phyloP scores from a whole-genome alignment of 768 basidiomycete species.

The Suillus cothurnatus region DNA sequence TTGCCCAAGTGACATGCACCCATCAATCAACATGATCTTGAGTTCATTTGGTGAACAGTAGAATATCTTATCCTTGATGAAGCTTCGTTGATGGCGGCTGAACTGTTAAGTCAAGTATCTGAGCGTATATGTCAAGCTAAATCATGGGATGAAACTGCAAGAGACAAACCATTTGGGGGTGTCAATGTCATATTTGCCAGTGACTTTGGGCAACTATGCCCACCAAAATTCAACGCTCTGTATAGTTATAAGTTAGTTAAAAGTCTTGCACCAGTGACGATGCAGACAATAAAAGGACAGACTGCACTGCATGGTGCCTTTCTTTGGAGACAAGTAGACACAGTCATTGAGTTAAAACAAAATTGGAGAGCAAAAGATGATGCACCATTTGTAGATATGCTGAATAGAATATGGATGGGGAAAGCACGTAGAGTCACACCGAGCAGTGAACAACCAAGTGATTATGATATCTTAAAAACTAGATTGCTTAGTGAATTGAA shows the following conservation, averaged over 20 bases:
- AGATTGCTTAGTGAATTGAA: not conserved
- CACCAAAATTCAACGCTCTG: too few relatives aligned
- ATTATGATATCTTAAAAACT: not conserved
- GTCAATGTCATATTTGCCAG: not conserved
- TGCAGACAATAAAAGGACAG: too few relatives aligned
- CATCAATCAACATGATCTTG: not conserved
- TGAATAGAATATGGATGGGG: not conserved
- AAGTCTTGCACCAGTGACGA: too few relatives aligned
- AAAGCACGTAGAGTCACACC: too few relatives aligned
- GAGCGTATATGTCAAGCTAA: not conserved
- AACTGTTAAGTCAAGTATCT: not conserved
- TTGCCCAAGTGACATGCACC: too few relatives aligned
- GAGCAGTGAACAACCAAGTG: not conserved
- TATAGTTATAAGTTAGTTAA: too few relatives aligned
- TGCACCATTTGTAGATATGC: constrained; percentile 19
- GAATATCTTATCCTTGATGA: not conserved
- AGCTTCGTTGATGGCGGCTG: not conserved
- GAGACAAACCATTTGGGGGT: not conserved
- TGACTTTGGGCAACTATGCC: not conserved
- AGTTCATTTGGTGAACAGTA: not conserved
- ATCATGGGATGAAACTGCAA: not conserved
- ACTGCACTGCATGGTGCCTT: too few relatives aligned
- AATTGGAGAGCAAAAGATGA: constrained; percentile 6
- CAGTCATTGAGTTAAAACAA: too few relatives aligned
- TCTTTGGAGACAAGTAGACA: too few relatives aligned